phyloP scores from a whole-genome alignment of 331 rosid genomes.

The Pyracantha coccinea region DNA sequence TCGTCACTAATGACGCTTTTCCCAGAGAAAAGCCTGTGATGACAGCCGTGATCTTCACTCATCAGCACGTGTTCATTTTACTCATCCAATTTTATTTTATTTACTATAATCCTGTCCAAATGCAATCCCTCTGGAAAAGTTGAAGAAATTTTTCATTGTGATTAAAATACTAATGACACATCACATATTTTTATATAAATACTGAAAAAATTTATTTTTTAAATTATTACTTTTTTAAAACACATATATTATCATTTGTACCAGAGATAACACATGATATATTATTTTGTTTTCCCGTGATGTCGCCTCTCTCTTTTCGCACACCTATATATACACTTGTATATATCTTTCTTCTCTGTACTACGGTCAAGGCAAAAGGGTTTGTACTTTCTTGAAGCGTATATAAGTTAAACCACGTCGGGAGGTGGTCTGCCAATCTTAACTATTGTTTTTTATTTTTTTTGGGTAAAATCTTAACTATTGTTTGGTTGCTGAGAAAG shows the following conservation, averaged over 20 bases:
- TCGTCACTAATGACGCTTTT: slow-evolving; percentile 7
- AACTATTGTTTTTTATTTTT: slow-evolving; percentile 9
- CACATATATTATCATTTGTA: fast-evolving
- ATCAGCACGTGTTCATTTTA: not conserved
- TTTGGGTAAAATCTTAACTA: slow-evolving; percentile 19
- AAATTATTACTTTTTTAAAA: no score
- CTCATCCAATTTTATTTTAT: not conserved
- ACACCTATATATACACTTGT: not conserved
- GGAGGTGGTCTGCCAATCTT: slow-evolving; percentile 20
- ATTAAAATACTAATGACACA: no score
- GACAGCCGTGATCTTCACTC: not conserved
- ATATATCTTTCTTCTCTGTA: not conserved
- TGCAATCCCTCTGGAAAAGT: not conserved
- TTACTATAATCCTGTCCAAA: not conserved
- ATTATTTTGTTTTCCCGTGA: no score
- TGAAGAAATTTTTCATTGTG: no score
- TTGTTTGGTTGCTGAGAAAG: slow-evolving; percentile 27
- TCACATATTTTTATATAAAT: no score
- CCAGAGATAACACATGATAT: no score
- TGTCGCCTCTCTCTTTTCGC: not conserved
- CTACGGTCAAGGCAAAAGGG: not conserved
- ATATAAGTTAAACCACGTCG: not conserved
- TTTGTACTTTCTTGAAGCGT: not conserved
- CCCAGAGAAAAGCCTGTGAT: not conserved
- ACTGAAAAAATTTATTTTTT: no score